Percentiles rank a stretch among this genome's conserved stretches.
These are phyloP conservation scores for Aspergillus puulaauensis DNA, from an alignment of 2,329 filamentous ascomycete genomes.

Conservation along the genomic window DNA sequence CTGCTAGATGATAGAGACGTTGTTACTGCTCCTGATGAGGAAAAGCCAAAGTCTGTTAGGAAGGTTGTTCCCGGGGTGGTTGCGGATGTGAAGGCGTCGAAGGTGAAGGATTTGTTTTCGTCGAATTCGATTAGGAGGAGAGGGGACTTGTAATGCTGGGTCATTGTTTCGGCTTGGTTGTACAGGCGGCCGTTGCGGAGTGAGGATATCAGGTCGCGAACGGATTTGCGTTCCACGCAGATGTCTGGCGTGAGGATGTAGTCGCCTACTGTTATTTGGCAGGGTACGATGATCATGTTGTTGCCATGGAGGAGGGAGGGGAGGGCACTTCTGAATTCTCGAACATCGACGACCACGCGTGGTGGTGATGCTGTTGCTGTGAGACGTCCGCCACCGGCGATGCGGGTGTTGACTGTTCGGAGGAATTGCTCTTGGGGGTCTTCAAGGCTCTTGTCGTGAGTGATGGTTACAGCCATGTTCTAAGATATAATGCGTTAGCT, in stretches of 20 bases:
- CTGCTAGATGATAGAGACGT: slow-evolving; percentile 60
- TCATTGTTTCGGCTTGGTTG: slow-evolving; percentile 90
- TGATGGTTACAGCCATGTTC: slow-evolving; percentile 86
- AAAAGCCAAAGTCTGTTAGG: slow-evolving; percentile 55
- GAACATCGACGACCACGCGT: slow-evolving; percentile 89
- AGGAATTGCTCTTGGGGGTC: slow-evolving; percentile 91
- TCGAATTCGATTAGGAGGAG: slow-evolving; percentile 98
- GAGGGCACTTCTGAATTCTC: slow-evolving; percentile 90
- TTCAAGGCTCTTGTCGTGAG: slow-evolving; percentile 67
- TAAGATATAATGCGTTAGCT: slow-evolving; percentile 24
- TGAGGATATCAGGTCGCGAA: slow-evolving; percentile 86
- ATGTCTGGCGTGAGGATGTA: slow-evolving; percentile 91
- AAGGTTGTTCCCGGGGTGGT: slow-evolving; percentile 41
- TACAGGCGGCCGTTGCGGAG: slow-evolving; percentile 91
- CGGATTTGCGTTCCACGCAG: slow-evolving; percentile 90
- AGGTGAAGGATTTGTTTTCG: slow-evolving; percentile 93
- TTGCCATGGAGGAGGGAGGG: slow-evolving; percentile 89
- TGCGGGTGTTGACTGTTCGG: slow-evolving; percentile 92
- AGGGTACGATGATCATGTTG: slow-evolving; percentile 84
- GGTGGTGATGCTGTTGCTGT: slow-evolving; percentile 82
- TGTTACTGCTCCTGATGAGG: slow-evolving; percentile 33
- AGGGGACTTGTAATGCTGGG: slow-evolving; percentile 82
- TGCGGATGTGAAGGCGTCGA: slow-evolving; percentile 63
- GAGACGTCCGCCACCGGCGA: slow-evolving; percentile 86
- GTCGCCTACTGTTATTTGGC: slow-evolving; percentile 94